Conservation (phyloP, 169 alveolate genomes). For the Cryptosporidium viatorum region DNA sequence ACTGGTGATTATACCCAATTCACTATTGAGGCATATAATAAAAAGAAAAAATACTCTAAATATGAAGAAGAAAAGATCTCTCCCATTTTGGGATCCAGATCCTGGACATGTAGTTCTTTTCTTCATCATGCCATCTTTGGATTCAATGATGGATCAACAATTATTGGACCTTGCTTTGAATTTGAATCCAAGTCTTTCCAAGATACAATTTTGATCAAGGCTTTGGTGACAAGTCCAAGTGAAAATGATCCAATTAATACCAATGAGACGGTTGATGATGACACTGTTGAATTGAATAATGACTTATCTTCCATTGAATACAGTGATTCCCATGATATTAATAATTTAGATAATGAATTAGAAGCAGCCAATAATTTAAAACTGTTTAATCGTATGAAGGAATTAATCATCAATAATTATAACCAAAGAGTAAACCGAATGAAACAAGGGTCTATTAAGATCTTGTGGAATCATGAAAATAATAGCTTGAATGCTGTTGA, state of each 20-base stretch:
- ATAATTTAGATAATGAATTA: not conserved
- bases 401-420: not conserved
- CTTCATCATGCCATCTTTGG: conserved; percentile 66
- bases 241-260: not conserved
- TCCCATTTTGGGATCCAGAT: conserved; percentile 65
- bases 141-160: conserved; percentile 69
- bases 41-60: conserved; percentile 24
- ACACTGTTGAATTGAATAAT: not conserved
- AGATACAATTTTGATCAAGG: conserved; percentile 45
- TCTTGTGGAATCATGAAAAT: conserved; percentile 18
- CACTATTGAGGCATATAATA: conserved; percentile 42
- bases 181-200: conserved; percentile 69
- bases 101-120: conserved; percentile 64
- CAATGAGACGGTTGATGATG: not conserved
- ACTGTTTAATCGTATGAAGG: conserved; percentile 25
- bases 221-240: conserved; percentile 1
- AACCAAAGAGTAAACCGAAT: conserved; percentile 25
- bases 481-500: conserved; percentile 1
- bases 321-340: not conserved
- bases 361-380: not conserved
- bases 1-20: conserved; percentile 67
- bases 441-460: not conserved
- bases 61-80: conserved; percentile 15
- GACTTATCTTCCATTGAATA: not conserved
- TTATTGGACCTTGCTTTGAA: conserved; percentile 72